Conservation (phyloP, 805 yeast genomes). For the Diddensiella transvaalensis region DNA sequence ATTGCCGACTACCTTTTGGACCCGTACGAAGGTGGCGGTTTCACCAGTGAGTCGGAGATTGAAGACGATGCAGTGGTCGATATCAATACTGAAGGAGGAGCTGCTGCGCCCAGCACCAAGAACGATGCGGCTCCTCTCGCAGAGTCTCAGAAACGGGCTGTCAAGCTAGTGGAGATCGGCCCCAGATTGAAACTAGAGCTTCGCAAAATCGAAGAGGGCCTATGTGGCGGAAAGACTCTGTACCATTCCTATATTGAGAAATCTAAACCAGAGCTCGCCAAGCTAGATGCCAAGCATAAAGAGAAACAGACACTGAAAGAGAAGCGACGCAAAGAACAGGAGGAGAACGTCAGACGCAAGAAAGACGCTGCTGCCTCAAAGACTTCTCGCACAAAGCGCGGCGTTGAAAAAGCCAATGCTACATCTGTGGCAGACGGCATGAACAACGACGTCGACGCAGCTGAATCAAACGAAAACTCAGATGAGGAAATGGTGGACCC, state of each 20-base stretch:
- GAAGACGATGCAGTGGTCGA: slow-evolving; percentile 42
- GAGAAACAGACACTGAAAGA: slow-evolving; percentile 58
- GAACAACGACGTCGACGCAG: slow-evolving; percentile 14
- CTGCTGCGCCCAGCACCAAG: too few relatives aligned
- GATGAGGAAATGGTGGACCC: slow-evolving; percentile 25
- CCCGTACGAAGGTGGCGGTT: slow-evolving; percentile 66
- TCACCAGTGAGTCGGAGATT: slow-evolving; percentile 88
- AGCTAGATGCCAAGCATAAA: slow-evolving; percentile 65
- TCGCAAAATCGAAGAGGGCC: slow-evolving; percentile 87
- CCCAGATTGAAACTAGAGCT: slow-evolving; percentile 78
- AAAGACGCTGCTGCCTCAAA: slow-evolving; percentile 69
- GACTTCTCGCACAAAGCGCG: slow-evolving; percentile 63
- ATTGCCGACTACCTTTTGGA: slow-evolving; percentile 81
- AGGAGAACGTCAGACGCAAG: slow-evolving; percentile 69
- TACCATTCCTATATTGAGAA: slow-evolving; percentile 73
- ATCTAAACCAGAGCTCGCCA: slow-evolving; percentile 54
- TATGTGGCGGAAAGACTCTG: slow-evolving; percentile 82
- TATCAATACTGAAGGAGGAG: slow-evolving; percentile 20
- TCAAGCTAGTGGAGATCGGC: slow-evolving; percentile 88
- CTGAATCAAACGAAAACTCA: slow-evolving; percentile 32
- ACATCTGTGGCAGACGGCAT: slow-evolving; percentile 3
- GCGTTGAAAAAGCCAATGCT: slow-evolving; percentile 36
- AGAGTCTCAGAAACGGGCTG: slow-evolving; percentile 64
- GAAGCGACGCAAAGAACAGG: slow-evolving; percentile 72
- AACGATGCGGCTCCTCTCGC: slow-evolving; percentile 22